Conservation (phyloP, 306 rosid species). For the Pyrus bretschneideri region DNA sequence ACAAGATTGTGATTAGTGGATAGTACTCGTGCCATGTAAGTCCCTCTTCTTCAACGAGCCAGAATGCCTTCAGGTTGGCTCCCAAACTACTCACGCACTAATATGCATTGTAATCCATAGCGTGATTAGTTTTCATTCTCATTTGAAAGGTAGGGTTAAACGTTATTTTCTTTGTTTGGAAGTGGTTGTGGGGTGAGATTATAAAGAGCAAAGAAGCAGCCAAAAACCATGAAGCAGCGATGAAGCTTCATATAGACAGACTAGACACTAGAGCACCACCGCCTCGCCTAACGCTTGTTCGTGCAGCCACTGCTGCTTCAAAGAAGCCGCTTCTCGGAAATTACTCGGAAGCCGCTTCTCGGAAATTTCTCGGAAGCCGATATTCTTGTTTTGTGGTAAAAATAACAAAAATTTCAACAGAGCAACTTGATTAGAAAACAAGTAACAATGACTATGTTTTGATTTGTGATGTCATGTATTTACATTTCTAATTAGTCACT, state of each 20-base stretch:
- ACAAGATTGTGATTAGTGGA: too few species aligned
- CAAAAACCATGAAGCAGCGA: background rate
- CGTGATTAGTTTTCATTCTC: too few species aligned
- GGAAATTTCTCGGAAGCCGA: background rate
- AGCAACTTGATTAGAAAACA: background rate
- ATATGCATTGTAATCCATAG: too few species aligned
- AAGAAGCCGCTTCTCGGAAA: constrained; percentile 22
- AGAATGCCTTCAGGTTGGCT: too few species aligned
- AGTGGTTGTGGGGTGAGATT: background rate
- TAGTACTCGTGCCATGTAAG: too few species aligned
- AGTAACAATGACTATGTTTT: background rate
- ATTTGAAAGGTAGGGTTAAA: too few species aligned
- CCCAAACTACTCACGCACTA: too few species aligned
- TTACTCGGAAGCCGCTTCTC: constrained; percentile 5
- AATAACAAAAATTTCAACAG: background rate
- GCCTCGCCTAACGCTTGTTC: background rate
- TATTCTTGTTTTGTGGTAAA: background rate
- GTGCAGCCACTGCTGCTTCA: background rate
- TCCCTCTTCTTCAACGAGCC: too few species aligned
- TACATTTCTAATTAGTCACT: too few species aligned
- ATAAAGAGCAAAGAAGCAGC: background rate
- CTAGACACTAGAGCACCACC: background rate
- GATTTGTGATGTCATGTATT: too few species aligned
- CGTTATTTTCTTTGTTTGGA: background rate
- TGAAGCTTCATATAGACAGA: constrained; percentile 12